These are phyloP conservation scores for Yamadazyma conglobata DNA, from an alignment of 1,139 yeast species.

Conservation along the genomic window DNA sequence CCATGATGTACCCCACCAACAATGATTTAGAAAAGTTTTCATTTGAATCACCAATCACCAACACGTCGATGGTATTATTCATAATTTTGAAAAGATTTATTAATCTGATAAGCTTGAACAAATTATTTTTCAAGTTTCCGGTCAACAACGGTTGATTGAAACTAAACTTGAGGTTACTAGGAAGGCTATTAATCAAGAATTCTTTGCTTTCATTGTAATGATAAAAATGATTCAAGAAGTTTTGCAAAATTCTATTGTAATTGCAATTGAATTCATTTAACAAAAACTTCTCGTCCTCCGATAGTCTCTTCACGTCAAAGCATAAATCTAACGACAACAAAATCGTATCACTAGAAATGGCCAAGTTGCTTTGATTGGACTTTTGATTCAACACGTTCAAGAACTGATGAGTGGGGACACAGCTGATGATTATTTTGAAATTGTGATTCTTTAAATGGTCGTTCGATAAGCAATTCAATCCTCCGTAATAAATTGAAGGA, in stretches of 20 bases:
- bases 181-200: conserved; percentile 30
- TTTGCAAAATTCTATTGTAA: conserved; percentile 37
- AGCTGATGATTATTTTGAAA: conserved; percentile 40
- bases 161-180: conserved; percentile 23
- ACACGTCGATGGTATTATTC: conserved; percentile 32
- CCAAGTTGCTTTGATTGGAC: conserved; percentile 16
- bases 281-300: conserved; percentile 19
- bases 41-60: conserved; percentile 35
- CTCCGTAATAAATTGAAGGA: conserved; percentile 15
- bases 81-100: conserved; percentile 34
- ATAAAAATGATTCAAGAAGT: conserved; percentile 38
- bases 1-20: conserved; percentile 41
- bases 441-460: conserved; percentile 22
- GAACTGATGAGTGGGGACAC: conserved; percentile 35
- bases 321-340: conserved; percentile 39
- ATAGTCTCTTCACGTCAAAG: conserved; percentile 20
- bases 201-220: conserved; percentile 28
- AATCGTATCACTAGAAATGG: conserved; percentile 38
- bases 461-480: conserved; percentile 7
- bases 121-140: conserved; percentile 37
- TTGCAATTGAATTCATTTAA: conserved; percentile 24
- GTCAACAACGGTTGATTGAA: conserved; percentile 36
- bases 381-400: conserved; percentile 20
- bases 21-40: conserved; percentile 35
- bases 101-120: conserved; percentile 38